A percentile compares a stretch with the other conserved stretches of the same genome.
Evolutionary conservation across 441 rosid genomes (phyloP).

Genomic region (Jatropha podagrica): DNA sequence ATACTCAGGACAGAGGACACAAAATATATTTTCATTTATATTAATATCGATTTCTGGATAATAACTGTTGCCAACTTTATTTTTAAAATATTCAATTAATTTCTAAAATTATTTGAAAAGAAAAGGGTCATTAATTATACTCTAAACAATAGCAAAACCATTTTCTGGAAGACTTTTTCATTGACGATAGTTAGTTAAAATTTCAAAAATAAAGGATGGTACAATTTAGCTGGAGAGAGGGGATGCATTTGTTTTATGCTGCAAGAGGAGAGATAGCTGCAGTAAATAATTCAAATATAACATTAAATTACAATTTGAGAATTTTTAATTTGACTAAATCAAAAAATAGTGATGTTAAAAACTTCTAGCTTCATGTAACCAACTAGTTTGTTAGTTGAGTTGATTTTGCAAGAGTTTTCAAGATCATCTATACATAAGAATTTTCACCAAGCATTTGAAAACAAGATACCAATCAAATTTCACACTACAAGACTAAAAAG

Average conservation of each 20-base stretch:
- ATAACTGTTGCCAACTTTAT: background rate
- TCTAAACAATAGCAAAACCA: background rate
- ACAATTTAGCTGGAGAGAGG: background rate
- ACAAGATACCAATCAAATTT: background rate
- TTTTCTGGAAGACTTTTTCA: background rate
- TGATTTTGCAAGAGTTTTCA: background rate
- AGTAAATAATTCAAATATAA: background rate
- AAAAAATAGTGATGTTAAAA: background rate
- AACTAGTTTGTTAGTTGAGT: background rate
- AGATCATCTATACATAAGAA: background rate
- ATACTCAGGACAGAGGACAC: background rate
- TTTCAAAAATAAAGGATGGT: background rate
- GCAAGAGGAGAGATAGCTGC: background rate
- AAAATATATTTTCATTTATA: background rate
- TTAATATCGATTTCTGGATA: background rate
- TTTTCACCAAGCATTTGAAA: background rate
- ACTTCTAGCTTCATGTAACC: background rate
- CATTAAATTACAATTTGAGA: background rate
- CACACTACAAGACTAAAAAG: background rate
- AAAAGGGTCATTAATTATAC: background rate
- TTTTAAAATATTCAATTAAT: background rate
- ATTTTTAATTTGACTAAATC: background rate
- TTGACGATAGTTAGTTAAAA: background rate
- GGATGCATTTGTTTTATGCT: background rate
- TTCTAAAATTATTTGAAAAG: background rate